Evolutionary conservation across 192 early-diverging fungal genomes (phyloP).

Genomic region (Coemansia javaensis): DNA sequence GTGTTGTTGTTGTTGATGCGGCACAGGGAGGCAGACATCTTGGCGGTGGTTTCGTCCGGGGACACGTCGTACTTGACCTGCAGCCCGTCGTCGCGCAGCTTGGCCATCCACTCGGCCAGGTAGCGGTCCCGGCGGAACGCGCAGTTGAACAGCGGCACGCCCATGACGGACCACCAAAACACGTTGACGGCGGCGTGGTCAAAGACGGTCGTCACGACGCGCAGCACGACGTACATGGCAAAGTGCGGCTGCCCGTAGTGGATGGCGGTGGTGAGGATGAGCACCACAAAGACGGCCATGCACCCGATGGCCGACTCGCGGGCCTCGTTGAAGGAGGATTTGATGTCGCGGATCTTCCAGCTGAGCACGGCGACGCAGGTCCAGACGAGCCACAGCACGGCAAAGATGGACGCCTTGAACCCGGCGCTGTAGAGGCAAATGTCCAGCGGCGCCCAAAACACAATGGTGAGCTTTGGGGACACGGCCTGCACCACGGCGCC

Average conservation of each 20-base stretch:
- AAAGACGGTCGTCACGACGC: slow-evolving; percentile 26
- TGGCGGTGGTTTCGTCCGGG: too few species aligned
- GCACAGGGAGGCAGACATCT: too few species aligned
- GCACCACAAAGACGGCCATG: slow-evolving; percentile 12
- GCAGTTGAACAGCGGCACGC: slow-evolving; percentile 21
- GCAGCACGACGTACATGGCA: slow-evolving; percentile 9
- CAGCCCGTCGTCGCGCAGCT: slow-evolving; percentile 24
- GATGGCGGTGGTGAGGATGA: slow-evolving; percentile 30
- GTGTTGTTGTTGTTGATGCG: too few species aligned
- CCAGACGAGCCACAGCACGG: slow-evolving; percentile 34
- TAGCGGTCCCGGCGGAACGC: slow-evolving; percentile 13
- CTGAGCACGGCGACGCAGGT: slow-evolving; percentile 11
- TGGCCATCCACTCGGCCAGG: slow-evolving; percentile 15
- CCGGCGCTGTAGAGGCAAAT: slow-evolving; percentile 25
- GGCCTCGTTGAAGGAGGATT: slow-evolving; percentile 48
- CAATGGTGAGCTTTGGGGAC: slow-evolving; percentile 1
- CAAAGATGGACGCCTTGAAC: slow-evolving; percentile 33
- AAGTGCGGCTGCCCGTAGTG: slow-evolving; percentile 20
- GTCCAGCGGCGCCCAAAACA: slow-evolving; percentile 13
- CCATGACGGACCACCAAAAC: slow-evolving; percentile 44
- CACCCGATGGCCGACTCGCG: slow-evolving; percentile 27
- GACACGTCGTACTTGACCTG: slow-evolving; percentile 23
- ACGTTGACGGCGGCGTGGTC: slow-evolving; percentile 25
- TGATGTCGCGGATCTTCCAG: slow-evolving; percentile 45
- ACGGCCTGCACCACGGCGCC: slow-evolving; percentile 31